Evolutionary conservation across 1,284 basidiomycete species (phyloP).

Genomic region (Microstroma glucosiphilum): DNA sequence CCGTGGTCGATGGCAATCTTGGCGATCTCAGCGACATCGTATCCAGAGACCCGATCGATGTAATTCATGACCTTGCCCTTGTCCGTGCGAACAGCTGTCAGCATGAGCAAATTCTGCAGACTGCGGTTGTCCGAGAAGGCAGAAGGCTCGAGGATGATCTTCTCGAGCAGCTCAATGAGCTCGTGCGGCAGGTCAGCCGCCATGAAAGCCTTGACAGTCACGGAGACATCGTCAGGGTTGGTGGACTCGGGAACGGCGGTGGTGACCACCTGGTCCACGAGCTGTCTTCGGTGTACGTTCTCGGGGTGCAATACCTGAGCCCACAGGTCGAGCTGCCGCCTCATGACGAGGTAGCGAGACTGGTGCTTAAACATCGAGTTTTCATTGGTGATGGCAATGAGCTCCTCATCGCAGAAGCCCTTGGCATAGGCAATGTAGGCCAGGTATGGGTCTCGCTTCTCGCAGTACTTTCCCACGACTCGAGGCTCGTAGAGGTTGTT

Average conservation of each 20-base stretch:
- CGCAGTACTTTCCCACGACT: constrained; percentile 97
- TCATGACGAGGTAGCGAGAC: constrained; percentile 93
- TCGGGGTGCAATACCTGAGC: constrained; percentile 83
- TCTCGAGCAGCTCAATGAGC: constrained; percentile 94
- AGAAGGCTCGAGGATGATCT: constrained; percentile 94
- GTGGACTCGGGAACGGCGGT: constrained; percentile 95
- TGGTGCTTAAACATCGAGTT: constrained; percentile 99
- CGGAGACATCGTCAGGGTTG: constrained; percentile 95
- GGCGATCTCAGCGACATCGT: constrained; percentile 90
- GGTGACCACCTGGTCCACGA: constrained; percentile 78
- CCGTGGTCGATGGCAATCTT: constrained; percentile 95
- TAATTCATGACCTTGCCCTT: constrained; percentile 98
- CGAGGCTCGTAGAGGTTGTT: constrained; percentile 96
- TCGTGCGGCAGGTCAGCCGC: constrained; percentile 94
- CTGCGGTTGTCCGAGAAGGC: constrained; percentile 86
- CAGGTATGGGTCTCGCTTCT: constrained; percentile 94
- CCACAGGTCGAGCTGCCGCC: constrained; percentile 93
- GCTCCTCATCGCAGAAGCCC: constrained; percentile 96
- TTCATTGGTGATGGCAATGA: constrained; percentile 94
- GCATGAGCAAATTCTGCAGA: constrained; percentile 70
- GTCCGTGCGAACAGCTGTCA: constrained; percentile 95
- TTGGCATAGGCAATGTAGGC: constrained; percentile 99
- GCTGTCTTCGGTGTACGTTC: constrained; percentile 83
- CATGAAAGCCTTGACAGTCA: constrained; percentile 98
- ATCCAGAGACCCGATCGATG: constrained; percentile 94